A percentile compares a stretch with the other conserved stretches of the same genome.
These are phyloP conservation scores for Pistacia atlantica DNA, from an alignment of 345 rosid species.

Conservation along the genomic window DNA sequence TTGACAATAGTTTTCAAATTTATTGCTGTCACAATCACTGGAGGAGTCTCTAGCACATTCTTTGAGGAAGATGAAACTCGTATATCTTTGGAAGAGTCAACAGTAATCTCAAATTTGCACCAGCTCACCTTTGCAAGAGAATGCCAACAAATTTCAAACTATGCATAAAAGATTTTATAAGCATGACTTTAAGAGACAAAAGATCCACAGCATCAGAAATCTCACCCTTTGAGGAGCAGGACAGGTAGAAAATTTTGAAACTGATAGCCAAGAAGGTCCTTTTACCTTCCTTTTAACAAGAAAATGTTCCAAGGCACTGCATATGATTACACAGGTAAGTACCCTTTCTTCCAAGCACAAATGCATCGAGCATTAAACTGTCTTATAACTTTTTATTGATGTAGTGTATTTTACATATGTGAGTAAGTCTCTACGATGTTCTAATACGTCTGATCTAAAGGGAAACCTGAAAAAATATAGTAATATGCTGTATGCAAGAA, in stretches of 20 bases:
- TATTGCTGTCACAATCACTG: constrained; percentile 86
- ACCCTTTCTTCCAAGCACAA: background rate
- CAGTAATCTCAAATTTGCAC: constrained; percentile 90
- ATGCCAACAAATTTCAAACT: constrained; percentile 25
- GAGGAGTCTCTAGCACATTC: constrained; percentile 62
- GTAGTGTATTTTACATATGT: background rate
- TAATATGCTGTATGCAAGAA: constrained; percentile 6
- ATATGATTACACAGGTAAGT: constrained; percentile 23
- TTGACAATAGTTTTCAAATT: constrained; percentile 85
- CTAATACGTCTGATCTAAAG: background rate
- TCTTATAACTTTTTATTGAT: no score
- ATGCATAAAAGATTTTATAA: constrained; percentile 10
- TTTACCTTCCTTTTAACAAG: constrained; percentile 84
- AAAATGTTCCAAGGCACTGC: constrained; percentile 97
- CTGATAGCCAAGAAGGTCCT: constrained; percentile 93
- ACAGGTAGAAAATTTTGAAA: constrained; percentile 72
- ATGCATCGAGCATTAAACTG: background rate
- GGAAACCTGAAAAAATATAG: constrained; percentile 10
- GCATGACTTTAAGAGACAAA: constrained; percentile 14
- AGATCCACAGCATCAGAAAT: constrained; percentile 19
- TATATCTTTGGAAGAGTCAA: constrained; percentile 73
- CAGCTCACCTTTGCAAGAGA: constrained; percentile 76
- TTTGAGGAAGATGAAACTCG: constrained; percentile 51
- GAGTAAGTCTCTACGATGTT: background rate
- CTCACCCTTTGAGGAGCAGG: constrained; percentile 78